Base-by-base conservation (phyloP, 2,329 filamentous ascomycete genomes). In the Coniochaeta sp. region DNA sequence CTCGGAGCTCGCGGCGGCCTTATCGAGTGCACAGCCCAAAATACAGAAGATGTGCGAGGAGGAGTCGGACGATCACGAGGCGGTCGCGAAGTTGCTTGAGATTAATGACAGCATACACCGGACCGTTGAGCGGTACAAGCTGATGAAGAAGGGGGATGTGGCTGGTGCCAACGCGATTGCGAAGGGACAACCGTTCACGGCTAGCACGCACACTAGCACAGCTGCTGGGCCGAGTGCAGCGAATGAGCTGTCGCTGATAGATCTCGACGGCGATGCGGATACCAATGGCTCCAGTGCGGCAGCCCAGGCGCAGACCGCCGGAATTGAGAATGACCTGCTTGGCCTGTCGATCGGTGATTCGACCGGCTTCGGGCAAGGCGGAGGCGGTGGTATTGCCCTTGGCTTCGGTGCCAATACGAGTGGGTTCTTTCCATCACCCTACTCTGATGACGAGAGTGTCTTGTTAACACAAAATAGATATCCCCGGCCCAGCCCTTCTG, bases 31-130 rank as follows among this genome's bases (percentile, higher is more conserved):
- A 2, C 94, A 99, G 63, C 94, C 94, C 8, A 99, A 99, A 74
- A 97, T 99, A 58, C 92, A 97, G 67, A 96, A 90, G 72, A 99
- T 99, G 92, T 97, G 92, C 64, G 92, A 97, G 69, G 94, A 99
- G 69, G 94, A 99, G 65, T 96, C 91, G 10, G 92, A 97, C 55
- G 94, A 99, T 64, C 85, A 91, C 55, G 94, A 96, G 72, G 94
- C 94, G 5, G 94, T 99, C 6, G 89, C 91, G 40, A 96, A 96
- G 70, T 77, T 99, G 10, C 79, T 99, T 52, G 91, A 97, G 66
- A 97, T 99, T 64, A 99, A 99, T 66, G 94, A 99, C 69, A 96
- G 91, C 71, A 99, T 99, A 80, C 89, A 97, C 66, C 84, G 92
- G 56, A 99, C 94, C 1, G 89, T 97, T 52, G 90, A 97, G 71